Conservation (phyloP, 2,329 filamentous ascomycete species). For the Tolypocladium ophioglossoides region DNA sequence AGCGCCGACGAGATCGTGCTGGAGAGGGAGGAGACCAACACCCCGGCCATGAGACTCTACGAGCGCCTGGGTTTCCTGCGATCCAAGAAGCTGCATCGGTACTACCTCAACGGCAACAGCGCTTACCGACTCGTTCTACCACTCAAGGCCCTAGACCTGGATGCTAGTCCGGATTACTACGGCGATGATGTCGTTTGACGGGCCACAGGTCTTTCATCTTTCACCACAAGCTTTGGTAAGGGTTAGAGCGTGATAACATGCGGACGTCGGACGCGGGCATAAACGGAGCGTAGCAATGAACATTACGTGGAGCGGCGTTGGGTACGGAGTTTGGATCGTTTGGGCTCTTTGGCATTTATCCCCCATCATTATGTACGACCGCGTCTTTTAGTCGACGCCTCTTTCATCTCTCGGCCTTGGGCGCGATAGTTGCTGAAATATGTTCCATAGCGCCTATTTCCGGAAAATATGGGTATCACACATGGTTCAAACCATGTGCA, state of each 20-base stretch:
- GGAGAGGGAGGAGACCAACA: slow-evolving; percentile 91
- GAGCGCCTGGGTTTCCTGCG: slow-evolving; percentile 85
- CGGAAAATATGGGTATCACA: not conserved
- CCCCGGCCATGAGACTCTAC: slow-evolving; percentile 82
- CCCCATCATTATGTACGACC: not conserved
- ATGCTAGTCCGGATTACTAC: slow-evolving; percentile 24
- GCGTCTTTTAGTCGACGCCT: not conserved
- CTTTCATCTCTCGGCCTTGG: not conserved
- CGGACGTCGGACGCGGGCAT: not conserved
- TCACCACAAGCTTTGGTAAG: too few relatives aligned
- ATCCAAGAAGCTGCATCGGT: slow-evolving; percentile 86
- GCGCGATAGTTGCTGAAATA: not conserved
- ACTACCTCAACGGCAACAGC: slow-evolving; percentile 94
- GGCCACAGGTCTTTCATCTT: not conserved
- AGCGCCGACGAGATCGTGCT: slow-evolving; percentile 90
- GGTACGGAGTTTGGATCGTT: not conserved
- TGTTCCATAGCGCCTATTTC: not conserved
- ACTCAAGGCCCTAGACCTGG: slow-evolving; percentile 45
- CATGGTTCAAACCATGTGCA: not conserved
- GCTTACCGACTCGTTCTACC: slow-evolving; percentile 83
- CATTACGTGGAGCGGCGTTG: slow-evolving; percentile 5
- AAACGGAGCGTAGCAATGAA: not conserved
- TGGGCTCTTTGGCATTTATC: not conserved
- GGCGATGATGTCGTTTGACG: slow-evolving; percentile 16
- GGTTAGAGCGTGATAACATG: not conserved